A percentile compares a stretch with the other conserved stretches of the same genome.
These are phyloP conservation scores for Epichloe glyceriae DNA, from an alignment of 2,329 filamentous ascomycete species.

Conservation along the genomic window DNA sequence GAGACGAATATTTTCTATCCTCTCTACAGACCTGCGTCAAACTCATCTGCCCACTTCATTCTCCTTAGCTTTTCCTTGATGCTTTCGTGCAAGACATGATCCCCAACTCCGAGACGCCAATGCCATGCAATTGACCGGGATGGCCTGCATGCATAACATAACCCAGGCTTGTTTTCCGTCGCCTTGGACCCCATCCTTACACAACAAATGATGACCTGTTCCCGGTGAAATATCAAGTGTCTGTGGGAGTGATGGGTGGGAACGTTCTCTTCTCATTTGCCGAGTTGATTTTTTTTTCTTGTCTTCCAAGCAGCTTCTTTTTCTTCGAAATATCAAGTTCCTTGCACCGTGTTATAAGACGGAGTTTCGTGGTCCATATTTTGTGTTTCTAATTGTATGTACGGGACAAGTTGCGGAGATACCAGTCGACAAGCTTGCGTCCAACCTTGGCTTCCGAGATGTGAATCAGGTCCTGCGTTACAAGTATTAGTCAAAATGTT, in stretches of 20 bases:
- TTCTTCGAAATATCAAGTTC: background rate
- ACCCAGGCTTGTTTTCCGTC: background rate
- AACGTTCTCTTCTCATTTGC: background rate
- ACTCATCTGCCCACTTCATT: background rate
- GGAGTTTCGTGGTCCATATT: background rate
- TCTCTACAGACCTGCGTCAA: background rate
- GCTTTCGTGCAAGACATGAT: slow-evolving; percentile 2
- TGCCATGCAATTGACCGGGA: slow-evolving; percentile 24
- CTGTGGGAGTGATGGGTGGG: background rate
- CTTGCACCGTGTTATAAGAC: background rate
- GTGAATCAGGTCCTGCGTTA: slow-evolving; percentile 75
- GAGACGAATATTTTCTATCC: no score
- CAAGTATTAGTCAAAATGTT: slow-evolving; percentile 10
- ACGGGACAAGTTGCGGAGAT: slow-evolving; percentile 88
- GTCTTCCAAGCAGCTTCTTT: background rate
- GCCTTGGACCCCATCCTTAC: background rate
- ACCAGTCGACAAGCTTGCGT: slow-evolving; percentile 96
- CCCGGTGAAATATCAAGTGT: background rate
- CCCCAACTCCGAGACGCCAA: slow-evolving; percentile 30
- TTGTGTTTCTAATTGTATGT: slow-evolving; percentile 53
- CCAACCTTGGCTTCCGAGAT: slow-evolving; percentile 98
- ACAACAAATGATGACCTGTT: background rate
- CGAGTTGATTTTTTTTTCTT: background rate
- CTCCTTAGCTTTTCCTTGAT: background rate
- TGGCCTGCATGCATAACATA: slow-evolving; percentile 15